Base-by-base conservation (phyloP, 2,329 filamentous ascomycete genomes). In the Fusarium verrucosum region DNA sequence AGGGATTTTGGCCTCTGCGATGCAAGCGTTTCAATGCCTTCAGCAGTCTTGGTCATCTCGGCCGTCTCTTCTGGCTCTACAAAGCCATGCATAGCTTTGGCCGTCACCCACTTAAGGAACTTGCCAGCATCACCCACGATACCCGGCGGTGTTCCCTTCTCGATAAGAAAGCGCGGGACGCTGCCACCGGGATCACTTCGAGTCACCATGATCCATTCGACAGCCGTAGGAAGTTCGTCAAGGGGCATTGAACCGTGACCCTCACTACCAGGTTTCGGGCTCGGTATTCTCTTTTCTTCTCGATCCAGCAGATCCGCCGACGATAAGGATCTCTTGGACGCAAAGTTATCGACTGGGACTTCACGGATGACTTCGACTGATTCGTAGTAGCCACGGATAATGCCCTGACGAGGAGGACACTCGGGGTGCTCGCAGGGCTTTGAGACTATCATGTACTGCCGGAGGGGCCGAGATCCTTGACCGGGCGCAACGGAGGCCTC, bases 171-270 rank as follows among this genome's bases (percentile, higher is more conserved):
- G 14, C 91, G 85, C 2, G 93, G 93, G 17, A 97, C 93, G 58
- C 88, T 94, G 49, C 93, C 93, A 11, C 93, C 93, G 4, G 93
- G 92, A 70, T 97, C 92, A 74, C 91, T 94, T 44, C 93, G 84
- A 2, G 92, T 96, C 17, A 96, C 87, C 93, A 97, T 97, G 60
- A 95, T 85, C 93, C 93, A 97, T 75, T 97, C 93, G 3, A 97
- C 74, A 23, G 80, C 77, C 25, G 76, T 80, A n/a, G 79, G 73
- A 2, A 67, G 73, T 6, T 78, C 73, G 10, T 77, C 73, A 17
- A 45, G 35, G 5, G 58, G 54, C 9, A 53, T 32, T 41, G 54
- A 46, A 10, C 51, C 60, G 23, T 70, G 46, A 10, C 50, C 55
- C 20, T 65, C 68, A 14, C 58, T 60, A 6, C 59, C 55, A 16